Evolutionary conservation across 2,329 filamentous ascomycete genomes (phyloP).

Genomic region (Metarhizium humberi): DNA sequence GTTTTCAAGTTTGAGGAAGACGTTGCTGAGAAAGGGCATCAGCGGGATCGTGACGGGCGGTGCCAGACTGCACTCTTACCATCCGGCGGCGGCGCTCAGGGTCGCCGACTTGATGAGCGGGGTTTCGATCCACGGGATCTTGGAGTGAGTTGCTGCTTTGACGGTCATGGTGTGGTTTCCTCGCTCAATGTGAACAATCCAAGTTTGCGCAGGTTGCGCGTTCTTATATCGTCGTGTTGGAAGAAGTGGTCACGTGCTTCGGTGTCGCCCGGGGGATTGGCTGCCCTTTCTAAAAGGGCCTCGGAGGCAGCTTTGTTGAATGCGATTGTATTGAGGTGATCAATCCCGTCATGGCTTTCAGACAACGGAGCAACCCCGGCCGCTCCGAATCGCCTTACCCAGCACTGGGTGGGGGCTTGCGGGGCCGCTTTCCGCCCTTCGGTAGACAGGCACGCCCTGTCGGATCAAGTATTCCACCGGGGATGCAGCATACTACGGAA

Average conservation of each 20-base stretch:
- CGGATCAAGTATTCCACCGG: neutral
- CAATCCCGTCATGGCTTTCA: no score
- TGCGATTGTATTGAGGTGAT: no score
- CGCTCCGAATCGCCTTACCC: no score
- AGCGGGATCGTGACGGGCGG: neutral
- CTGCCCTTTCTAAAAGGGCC: no score
- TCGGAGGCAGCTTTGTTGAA: no score
- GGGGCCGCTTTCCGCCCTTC: neutral
- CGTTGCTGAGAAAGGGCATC: constrained; percentile 39
- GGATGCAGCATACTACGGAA: no score
- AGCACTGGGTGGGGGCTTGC: neutral
- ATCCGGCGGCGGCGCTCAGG: constrained; percentile 12
- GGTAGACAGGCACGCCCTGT: neutral
- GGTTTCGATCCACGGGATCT: constrained; percentile 55
- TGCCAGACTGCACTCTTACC: constrained; percentile 6
- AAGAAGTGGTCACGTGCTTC: no score
- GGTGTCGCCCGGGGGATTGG: no score
- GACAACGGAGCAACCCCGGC: no score
- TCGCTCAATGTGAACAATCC: neutral
- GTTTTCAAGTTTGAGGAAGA: constrained; percentile 77
- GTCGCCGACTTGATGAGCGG: constrained; percentile 55
- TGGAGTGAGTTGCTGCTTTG: neutral
- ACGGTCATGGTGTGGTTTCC: neutral
- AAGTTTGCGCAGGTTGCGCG: no score
- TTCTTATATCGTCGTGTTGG: no score